Evolutionary conservation across 2,329 filamentous ascomycete species (phyloP).

Genomic region (Xylaria sp.): DNA sequence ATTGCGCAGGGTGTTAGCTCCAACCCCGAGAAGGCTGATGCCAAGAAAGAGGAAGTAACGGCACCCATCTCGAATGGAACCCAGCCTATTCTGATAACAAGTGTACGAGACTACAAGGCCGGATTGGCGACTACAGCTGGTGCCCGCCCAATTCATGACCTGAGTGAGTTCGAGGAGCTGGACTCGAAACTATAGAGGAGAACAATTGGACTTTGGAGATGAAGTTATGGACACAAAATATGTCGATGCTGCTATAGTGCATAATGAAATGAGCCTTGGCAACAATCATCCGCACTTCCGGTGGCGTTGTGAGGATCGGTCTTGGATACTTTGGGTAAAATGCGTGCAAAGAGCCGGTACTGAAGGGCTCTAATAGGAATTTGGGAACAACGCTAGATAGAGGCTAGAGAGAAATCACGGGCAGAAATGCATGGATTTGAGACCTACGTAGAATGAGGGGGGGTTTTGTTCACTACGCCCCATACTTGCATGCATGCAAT

Average conservation of each 20-base stretch:
- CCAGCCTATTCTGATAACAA: slow-evolving; percentile 72
- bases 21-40: slow-evolving; percentile 54
- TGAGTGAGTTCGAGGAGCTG: slow-evolving; percentile 86
- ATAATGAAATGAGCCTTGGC: neutral
- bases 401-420: slow-evolving; percentile 13
- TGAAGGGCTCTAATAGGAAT: neutral
- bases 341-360: neutral
- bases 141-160: slow-evolving; percentile 75
- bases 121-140: slow-evolving; percentile 77
- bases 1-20: slow-evolving; percentile 72
- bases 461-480: neutral
- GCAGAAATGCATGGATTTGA: neutral
- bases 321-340: neutral
- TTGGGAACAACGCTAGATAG: neutral
- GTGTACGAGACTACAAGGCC: slow-evolving; percentile 84
- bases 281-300: neutral
- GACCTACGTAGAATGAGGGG: slow-evolving; percentile 8
- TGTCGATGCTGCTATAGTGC: neutral
- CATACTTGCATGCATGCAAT: neutral
- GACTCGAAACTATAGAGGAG: slow-evolving; percentile 77
- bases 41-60: slow-evolving; percentile 48
- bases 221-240: slow-evolving; percentile 10
- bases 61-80: slow-evolving; percentile 58
- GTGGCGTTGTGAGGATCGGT: neutral
- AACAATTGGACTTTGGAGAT: neutral